Conservation (phyloP, 495 filamentous ascomycete genomes). For the Astrocystis sublimbata region DNA sequence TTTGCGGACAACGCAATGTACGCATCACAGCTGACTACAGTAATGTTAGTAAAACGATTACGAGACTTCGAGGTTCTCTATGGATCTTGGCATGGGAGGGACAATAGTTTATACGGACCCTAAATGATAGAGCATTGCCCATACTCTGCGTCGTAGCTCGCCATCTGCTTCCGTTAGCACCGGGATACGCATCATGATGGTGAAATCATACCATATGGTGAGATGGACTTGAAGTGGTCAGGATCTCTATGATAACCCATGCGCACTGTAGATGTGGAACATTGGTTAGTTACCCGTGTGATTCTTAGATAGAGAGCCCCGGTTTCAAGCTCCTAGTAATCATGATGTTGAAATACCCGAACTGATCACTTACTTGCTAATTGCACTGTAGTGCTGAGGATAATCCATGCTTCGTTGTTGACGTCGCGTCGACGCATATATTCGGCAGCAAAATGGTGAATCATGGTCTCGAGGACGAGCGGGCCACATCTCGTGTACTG, state of each 20-base stretch:
- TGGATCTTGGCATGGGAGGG: neutral
- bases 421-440: constrained; percentile 35
- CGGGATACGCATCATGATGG: neutral
- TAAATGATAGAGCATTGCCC: constrained; percentile 41
- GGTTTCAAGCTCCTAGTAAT: neutral
- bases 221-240: constrained; percentile 36
- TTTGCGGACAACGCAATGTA: constrained; percentile 1
- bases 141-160: constrained; percentile 46
- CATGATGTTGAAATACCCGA: neutral
- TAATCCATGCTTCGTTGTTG: constrained; percentile 41
- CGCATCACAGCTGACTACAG: constrained; percentile 4
- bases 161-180: constrained; percentile 25
- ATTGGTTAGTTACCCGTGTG: neutral
- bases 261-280: constrained; percentile 25
- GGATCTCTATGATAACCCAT: constrained; percentile 46
- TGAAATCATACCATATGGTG: constrained; percentile 31
- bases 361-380: constrained; percentile 27
- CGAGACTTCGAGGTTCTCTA: neutral
- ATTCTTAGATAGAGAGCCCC: neutral
- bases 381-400: constrained; percentile 39
- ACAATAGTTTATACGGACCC: constrained; percentile 9
- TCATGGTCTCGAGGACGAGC: constrained; percentile 44
- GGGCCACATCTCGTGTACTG: constrained; percentile 45
- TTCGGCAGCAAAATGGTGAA: constrained; percentile 40
- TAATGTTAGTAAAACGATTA: constrained; percentile 1